phyloP scores from a whole-genome alignment of 2,329 filamentous ascomycete species.

The Aureobasidium sp. region DNA sequence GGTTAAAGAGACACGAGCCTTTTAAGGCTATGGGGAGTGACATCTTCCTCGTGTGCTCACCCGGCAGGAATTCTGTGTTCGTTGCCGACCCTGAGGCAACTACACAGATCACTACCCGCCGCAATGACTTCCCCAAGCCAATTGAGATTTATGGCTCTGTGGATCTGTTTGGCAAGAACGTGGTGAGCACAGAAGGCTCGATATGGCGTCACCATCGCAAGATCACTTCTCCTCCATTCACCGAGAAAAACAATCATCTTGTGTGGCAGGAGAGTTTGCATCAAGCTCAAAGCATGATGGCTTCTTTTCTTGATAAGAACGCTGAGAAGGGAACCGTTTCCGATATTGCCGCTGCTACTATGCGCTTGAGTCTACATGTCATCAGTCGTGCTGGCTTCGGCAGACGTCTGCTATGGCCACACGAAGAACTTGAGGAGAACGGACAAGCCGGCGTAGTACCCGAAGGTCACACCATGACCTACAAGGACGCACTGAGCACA shows the following conservation, averaged over 20 bases:
- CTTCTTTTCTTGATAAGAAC: constrained; percentile 45
- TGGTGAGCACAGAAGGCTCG: constrained; percentile 60
- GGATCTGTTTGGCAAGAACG: constrained; percentile 61
- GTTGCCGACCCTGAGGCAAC: constrained; percentile 58
- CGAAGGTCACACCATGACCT: constrained; percentile 53
- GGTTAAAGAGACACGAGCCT: constrained; percentile 45
- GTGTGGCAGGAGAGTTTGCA: constrained; percentile 55
- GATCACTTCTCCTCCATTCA: constrained; percentile 62
- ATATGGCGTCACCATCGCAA: constrained; percentile 67
- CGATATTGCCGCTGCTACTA: constrained; percentile 54
- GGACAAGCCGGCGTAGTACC: constrained; percentile 22
- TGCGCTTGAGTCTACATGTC: constrained; percentile 51
- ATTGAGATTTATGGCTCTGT: constrained; percentile 50
- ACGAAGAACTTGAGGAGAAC: constrained; percentile 36
- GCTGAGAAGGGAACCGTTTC: constrained; percentile 17
- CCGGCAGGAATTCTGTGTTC: constrained; percentile 44
- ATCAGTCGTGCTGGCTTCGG: constrained; percentile 67
- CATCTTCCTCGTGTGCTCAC: constrained; percentile 55
- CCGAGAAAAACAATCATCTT: constrained; percentile 63
- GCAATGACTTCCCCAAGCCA: constrained; percentile 65
- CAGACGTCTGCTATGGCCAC: constrained; percentile 46
- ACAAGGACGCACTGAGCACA: constrained; percentile 52
- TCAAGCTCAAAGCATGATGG: constrained; percentile 55
- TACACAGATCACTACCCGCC: constrained; percentile 53
- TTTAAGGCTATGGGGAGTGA: constrained; percentile 53